Base-by-base conservation (phyloP, 108 stramenopile genomes). In the Nitzschia putrida region DNA sequence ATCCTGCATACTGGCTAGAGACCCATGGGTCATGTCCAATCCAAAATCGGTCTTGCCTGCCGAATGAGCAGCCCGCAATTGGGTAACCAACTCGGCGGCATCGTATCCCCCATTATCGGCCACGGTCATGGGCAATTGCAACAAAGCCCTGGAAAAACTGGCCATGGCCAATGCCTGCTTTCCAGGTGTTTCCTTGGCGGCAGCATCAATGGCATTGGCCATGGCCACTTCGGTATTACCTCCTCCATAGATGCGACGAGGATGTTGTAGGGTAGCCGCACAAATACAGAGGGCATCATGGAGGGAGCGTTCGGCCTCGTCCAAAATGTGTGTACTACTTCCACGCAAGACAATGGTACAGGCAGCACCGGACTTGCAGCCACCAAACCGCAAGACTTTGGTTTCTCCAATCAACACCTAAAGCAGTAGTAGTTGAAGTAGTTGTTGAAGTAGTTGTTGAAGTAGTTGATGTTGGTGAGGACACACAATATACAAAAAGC, bases 31-130 rank as follows among this genome's bases (percentile, higher is more conserved):
- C 95, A 99, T 96, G 88, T 99, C 90, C 50, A 99, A 82, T 13
- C 99, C 99, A 53, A 81, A 91, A 4, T 85, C 85, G 39, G 61
- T 68, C 59, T 92, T 83, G 18, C 98, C 98, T 0, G 79, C 61
- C 10, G 92, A 90, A 76, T 98, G 98, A 10, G 95, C 94, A 0
- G 96, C 96, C 25, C 95, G 88, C 23, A 98, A 80, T 69, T 96
- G 89, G 23, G 95, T 91, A n/a, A 99, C 93, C 21, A 99, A 80
- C 61, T 98, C 97, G 23, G 96, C 95, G 23, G 96, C 89, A 77
- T 99, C 99, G 77, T 94, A 98, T 18, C 99, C 99, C n/a, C 96
- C 98, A 78, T 99, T 99, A 81, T 99, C 99, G 11, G 99, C 99
- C 8, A 99, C 91, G 66, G 97, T 99, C 65, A 94, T 88, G 3